A percentile compares a stretch with the other conserved stretches of the same genome.
Evolutionary conservation across 805 yeast species (phyloP).

Genomic region (Spathaspora gorwiae): DNA sequence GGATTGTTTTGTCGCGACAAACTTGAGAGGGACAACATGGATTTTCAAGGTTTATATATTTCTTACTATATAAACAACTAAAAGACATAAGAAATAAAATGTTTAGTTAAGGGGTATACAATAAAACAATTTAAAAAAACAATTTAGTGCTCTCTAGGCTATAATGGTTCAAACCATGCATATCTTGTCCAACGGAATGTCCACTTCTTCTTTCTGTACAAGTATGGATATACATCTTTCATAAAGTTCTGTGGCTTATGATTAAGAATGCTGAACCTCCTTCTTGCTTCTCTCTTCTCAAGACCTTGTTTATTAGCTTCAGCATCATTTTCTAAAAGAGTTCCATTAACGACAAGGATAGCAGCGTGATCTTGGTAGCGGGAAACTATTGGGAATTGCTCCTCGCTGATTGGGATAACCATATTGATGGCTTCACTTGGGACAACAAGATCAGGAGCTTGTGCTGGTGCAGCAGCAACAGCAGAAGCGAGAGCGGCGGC

Average conservation of each 20-base stretch:
- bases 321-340: background rate
- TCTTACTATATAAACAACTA: too few relatives aligned
- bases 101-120: background rate
- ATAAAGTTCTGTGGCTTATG: too few relatives aligned
- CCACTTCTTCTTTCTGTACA: background rate
- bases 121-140: too few relatives aligned
- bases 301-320: background rate
- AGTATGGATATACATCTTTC: too few relatives aligned
- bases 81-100: background rate
- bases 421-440: constrained; percentile 3
- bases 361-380: background rate
- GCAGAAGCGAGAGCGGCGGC: constrained; percentile 1
- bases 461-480: background rate
- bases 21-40: too few relatives aligned
- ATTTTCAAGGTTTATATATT: too few relatives aligned
- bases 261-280: background rate
- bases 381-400: background rate
- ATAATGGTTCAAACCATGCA: constrained; percentile 3
- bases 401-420: constrained; percentile 3
- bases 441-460: background rate
- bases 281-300: background rate
- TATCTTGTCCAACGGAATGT: constrained; percentile 2
- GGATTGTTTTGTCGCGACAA: too few relatives aligned
- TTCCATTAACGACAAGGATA: constrained; percentile 1
- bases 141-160: background rate